Evolutionary conservation across 2,329 filamentous ascomycete species (phyloP), one percentile per base, ranked within the genome.

Genomic region (Fusarium sp.): DNA sequence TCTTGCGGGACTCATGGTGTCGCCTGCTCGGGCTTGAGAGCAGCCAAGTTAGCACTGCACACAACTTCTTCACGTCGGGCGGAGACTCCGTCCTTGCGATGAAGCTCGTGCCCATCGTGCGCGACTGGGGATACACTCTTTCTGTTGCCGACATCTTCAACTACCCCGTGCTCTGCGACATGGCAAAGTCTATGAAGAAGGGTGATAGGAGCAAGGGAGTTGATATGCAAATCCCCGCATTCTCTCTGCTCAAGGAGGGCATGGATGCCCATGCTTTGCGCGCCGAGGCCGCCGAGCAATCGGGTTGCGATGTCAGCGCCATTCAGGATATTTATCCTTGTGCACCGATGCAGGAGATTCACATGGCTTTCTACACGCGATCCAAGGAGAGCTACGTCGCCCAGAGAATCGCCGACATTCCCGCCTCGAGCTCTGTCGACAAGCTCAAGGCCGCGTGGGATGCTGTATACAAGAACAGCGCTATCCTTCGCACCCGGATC

Each of bases 311-410:
- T 54, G 46, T 66, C 4, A 45, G 62, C 0, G 51, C 65, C 7
- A 71, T 83, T 6, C 78, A 82, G 53, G 82, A 85, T 45, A 72
- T 83, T 0, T 85, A 83, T 45, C 82, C 82, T 2, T 83, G 81
- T 65, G 81, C 81, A 0, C 77, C 82, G 0, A 73, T 83, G 14
- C 83, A 85, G 53, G 81, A 83, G 65, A 81, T 79, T 4, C 76
- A 85, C 4, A 78, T 85, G 71, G 79, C 81, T 1, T 70, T 84
- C 14, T 81, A 83, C 10, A 76, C 76, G 36, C 79, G 80, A 63
- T 74, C 79, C 7, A 73, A 73, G 11, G 81, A 81, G 25, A 78
- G 78, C 0, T 85, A 84, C 37, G 76, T 84, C 1, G 80, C 80
- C 1, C 80, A 80, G 53, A 70, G 79, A 29, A 77, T 82, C 2